Conservation (phyloP, 352 stramenopile genomes). For the Hyphochytrium catenoides region DNA sequence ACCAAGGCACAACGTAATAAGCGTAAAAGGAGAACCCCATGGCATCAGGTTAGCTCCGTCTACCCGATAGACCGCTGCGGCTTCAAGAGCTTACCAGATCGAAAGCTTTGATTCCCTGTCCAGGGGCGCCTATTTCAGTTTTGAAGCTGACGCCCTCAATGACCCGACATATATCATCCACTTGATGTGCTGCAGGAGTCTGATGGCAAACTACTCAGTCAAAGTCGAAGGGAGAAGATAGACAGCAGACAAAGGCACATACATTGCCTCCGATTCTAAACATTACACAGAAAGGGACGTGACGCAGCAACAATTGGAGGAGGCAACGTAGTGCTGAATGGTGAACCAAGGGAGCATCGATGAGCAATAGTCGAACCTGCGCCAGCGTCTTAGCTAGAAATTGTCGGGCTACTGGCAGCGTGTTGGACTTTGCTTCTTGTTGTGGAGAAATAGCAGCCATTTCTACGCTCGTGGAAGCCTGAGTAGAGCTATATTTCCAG, state of each 20-base stretch:
- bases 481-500: constrained; percentile 51
- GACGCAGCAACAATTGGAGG: no score
- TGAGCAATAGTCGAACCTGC: constrained; percentile 32
- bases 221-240: no score
- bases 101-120: constrained; percentile 5
- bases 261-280: no score
- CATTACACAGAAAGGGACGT: no score
- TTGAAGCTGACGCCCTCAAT: constrained; percentile 60
- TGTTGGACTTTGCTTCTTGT: constrained; percentile 9
- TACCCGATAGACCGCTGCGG: no score
- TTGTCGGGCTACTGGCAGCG: neutral
- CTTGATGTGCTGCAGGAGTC: no score
- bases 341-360: no score
- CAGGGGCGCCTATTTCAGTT: constrained; percentile 25
- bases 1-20: constrained; percentile 20
- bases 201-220: no score
- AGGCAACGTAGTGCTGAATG: neutral
- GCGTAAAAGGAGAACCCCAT: neutral
- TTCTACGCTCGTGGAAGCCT: constrained; percentile 23
- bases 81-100: no score
- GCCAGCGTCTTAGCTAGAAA: constrained; percentile 10
- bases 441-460: constrained; percentile 24
- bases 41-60: no score
- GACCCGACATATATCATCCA: constrained; percentile 16
- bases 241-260: no score